phyloP scores from a whole-genome alignment of 495 filamentous ascomycete species.

The Daldinia decipiens region DNA sequence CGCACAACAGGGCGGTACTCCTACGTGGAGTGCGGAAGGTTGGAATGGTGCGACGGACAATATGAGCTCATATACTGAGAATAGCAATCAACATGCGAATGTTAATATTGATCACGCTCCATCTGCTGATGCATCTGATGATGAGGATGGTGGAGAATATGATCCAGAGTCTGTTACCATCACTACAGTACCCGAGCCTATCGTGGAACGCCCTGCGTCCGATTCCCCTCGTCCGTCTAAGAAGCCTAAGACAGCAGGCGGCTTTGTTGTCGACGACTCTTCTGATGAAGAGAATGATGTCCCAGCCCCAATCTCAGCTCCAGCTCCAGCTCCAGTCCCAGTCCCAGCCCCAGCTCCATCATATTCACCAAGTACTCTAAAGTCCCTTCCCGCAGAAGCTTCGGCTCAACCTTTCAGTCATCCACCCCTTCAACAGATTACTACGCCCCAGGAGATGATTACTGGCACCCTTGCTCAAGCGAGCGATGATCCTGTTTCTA shows the following conservation, averaged over 20 bases:
- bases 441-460: constrained; percentile 41
- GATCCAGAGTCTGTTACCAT: constrained; percentile 61
- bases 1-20: constrained; percentile 47
- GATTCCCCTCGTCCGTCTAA: constrained; percentile 52
- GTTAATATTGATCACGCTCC: constrained; percentile 56
- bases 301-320: constrained; percentile 23
- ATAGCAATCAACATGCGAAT: constrained; percentile 60
- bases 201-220: constrained; percentile 44
- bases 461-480: constrained; percentile 42
- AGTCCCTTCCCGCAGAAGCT: constrained; percentile 27
- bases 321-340: not conserved
- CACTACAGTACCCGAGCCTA: constrained; percentile 45
- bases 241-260: constrained; percentile 78
- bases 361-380: constrained; percentile 21
- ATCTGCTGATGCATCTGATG: constrained; percentile 57
- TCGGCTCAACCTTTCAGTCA: constrained; percentile 26
- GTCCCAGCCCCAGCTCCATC: constrained; percentile 3
- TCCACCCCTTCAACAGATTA: constrained; percentile 45
- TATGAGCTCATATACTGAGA: constrained; percentile 64
- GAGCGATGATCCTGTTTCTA: constrained; percentile 33
- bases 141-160: constrained; percentile 60
- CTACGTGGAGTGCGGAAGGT: constrained; percentile 60
- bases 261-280: constrained; percentile 79
- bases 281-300: constrained; percentile 65
- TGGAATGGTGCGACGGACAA: constrained; percentile 62